Evolutionary conservation across 768 basidiomycete species (phyloP).

Genomic region (Boletus subcaerulescens): DNA sequence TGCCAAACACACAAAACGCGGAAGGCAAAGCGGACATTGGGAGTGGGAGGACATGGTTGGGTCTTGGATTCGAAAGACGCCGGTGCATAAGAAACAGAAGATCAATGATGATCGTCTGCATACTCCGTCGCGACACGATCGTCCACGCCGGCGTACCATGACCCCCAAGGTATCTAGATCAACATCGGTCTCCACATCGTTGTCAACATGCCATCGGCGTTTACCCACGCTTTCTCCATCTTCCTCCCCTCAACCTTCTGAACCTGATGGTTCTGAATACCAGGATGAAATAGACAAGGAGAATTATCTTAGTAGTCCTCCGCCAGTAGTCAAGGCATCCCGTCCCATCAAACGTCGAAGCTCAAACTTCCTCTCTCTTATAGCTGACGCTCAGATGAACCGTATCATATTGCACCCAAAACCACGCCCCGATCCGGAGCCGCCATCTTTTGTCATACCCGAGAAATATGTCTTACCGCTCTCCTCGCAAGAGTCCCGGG

Average conservation of each 20-base stretch:
- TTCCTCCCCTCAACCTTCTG: constrained; percentile 8
- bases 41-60: constrained; percentile 48
- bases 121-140: neutral
- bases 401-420: constrained; percentile 35
- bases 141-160: neutral
- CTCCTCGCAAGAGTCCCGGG: constrained; percentile 5
- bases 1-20: constrained; percentile 4
- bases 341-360: constrained; percentile 16
- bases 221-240: constrained; percentile 10
- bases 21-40: constrained; percentile 35
- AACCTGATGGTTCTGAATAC: constrained; percentile 21
- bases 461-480: constrained; percentile 11
- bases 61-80: constrained; percentile 43
- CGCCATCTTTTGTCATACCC: constrained; percentile 12
- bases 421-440: neutral
- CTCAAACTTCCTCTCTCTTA: constrained; percentile 37
- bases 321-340: constrained; percentile 3
- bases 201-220: neutral
- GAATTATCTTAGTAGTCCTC: constrained; percentile 9
- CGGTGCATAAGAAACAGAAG: constrained; percentile 27
- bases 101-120: neutral
- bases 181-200: neutral
- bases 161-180: neutral
- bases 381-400: constrained; percentile 39
- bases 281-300: constrained; percentile 23